Percentiles rank a stretch among this genome's conserved stretches.
phyloP scores from a whole-genome alignment of 257 asterid species.

The Ilex asprella region DNA sequence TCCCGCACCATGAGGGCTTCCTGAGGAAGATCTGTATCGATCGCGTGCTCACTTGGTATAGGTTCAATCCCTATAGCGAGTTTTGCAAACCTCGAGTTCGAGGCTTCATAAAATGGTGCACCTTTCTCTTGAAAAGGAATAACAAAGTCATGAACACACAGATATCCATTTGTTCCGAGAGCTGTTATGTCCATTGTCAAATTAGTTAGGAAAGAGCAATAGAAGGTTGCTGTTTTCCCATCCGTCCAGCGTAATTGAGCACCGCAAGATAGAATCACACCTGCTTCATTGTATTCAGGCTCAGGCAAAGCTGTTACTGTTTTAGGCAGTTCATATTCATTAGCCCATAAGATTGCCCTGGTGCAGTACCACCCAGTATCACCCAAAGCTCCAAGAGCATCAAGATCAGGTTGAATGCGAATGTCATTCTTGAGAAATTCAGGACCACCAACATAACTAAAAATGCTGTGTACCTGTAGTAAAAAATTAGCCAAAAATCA shows the following conservation, averaged over 20 bases:
- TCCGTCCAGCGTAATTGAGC: slow-evolving; percentile 40
- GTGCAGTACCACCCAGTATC: slow-evolving; percentile 40
- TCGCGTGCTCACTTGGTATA: slow-evolving; percentile 32
- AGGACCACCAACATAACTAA: slow-evolving; percentile 14
- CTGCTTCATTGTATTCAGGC: slow-evolving; percentile 27
- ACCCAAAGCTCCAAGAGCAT: slow-evolving; percentile 43
- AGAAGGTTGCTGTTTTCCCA: slow-evolving; percentile 43
- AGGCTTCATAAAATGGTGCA: slow-evolving; percentile 29
- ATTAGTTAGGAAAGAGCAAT: slow-evolving; percentile 49
- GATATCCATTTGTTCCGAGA: slow-evolving; percentile 48
- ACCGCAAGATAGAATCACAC: slow-evolving; percentile 33
- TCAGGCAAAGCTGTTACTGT: slow-evolving; percentile 25
- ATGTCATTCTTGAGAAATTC: slow-evolving; percentile 32
- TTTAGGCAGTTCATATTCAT: slow-evolving; percentile 31
- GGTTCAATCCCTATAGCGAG: slow-evolving; percentile 31
- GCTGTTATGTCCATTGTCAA: slow-evolving; percentile 44
- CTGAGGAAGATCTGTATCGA: slow-evolving; percentile 54
- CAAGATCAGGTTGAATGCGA: slow-evolving; percentile 41
- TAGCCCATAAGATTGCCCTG: slow-evolving; percentile 30
- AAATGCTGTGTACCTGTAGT: slow-evolving; percentile 20
- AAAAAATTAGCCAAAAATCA: neutral
- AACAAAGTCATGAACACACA: slow-evolving; percentile 46
- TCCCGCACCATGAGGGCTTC: slow-evolving; percentile 69
- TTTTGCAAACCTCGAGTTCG: slow-evolving; percentile 29
- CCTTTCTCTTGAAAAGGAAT: slow-evolving; percentile 47